Evolutionary conservation across 2,329 filamentous ascomycete genomes (phyloP).

Genomic region (Coniochaeta pulveracea): DNA sequence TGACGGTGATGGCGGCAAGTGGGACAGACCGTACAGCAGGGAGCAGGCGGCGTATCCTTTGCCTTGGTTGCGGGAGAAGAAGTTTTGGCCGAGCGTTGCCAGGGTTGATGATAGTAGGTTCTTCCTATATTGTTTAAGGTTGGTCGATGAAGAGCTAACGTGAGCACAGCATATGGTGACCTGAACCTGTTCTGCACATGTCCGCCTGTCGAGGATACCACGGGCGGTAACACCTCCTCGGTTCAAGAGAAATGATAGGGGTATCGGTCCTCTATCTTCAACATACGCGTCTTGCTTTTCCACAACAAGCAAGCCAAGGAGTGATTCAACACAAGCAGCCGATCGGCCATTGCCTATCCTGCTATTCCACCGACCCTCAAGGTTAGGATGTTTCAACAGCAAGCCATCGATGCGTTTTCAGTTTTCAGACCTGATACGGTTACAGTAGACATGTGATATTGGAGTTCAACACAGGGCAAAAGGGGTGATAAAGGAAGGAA

Average conservation of each 20-base stretch:
- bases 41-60: slow-evolving; percentile 83
- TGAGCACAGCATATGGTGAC: slow-evolving; percentile 66
- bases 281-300: too few species aligned
- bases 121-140: not conserved
- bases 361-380: too few species aligned
- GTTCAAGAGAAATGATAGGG: not conserved
- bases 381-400: too few species aligned
- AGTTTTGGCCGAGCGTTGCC: slow-evolving; percentile 89
- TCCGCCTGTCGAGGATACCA: slow-evolving; percentile 64
- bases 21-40: slow-evolving; percentile 71
- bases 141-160: slow-evolving; percentile 7
- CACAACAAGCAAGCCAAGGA: too few species aligned
- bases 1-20: slow-evolving; percentile 47
- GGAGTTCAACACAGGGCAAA: too few species aligned
- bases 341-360: too few species aligned
- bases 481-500: too few species aligned
- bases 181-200: slow-evolving; percentile 93
- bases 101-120: slow-evolving; percentile 76
- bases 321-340: too few species aligned
- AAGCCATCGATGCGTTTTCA: too few species aligned
- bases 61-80: slow-evolving; percentile 78
- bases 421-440: too few species aligned
- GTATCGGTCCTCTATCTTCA: too few species aligned
- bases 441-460: too few species aligned
- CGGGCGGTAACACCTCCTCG: slow-evolving; percentile 15